Percentiles rank a stretch among this genome's conserved stretches.
phyloP scores from a whole-genome alignment of 345 rosid genomes.

The Alliaria petiolata region DNA sequence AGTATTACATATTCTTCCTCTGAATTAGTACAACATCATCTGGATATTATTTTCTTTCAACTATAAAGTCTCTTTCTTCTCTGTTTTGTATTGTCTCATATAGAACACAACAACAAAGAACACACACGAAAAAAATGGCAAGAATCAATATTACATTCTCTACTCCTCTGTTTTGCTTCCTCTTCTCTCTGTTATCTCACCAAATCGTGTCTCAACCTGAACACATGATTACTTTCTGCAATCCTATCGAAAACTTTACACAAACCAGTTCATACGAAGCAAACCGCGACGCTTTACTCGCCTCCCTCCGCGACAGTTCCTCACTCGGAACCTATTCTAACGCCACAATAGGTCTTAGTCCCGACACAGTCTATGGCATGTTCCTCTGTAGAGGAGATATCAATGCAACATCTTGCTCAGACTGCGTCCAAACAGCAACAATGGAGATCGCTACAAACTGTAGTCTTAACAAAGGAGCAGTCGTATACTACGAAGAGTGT shows the following conservation, averaged over 20 bases:
- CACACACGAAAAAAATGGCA: background rate
- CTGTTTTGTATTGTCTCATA: too few relatives aligned
- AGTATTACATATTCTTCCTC: too few relatives aligned
- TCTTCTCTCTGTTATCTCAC: background rate
- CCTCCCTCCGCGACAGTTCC: background rate
- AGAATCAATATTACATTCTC: background rate
- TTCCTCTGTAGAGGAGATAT: slow-evolving; percentile 37
- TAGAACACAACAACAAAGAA: too few relatives aligned
- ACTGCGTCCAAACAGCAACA: slow-evolving; percentile 29
- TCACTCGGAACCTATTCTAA: slow-evolving; percentile 1
- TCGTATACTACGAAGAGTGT: slow-evolving; percentile 35
- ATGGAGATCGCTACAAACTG: slow-evolving; percentile 4
- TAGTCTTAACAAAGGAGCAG: background rate
- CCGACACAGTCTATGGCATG: slow-evolving; percentile 14
- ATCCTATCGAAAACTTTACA: background rate
- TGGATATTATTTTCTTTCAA: background rate
- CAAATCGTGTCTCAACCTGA: slow-evolving; percentile 3
- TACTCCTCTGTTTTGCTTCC: background rate
- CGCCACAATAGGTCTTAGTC: slow-evolving; percentile 8
- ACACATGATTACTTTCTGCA: background rate
- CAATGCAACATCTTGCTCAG: slow-evolving; percentile 10
- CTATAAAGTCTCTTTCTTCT: background rate
- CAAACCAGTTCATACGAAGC: background rate
- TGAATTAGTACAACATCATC: too few relatives aligned
- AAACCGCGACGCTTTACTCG: background rate